Percentiles rank a stretch among this genome's conserved stretches.
Conservation (phyloP, 108 stramenopile genomes). For the Cyclotella kingstonii region DNA sequence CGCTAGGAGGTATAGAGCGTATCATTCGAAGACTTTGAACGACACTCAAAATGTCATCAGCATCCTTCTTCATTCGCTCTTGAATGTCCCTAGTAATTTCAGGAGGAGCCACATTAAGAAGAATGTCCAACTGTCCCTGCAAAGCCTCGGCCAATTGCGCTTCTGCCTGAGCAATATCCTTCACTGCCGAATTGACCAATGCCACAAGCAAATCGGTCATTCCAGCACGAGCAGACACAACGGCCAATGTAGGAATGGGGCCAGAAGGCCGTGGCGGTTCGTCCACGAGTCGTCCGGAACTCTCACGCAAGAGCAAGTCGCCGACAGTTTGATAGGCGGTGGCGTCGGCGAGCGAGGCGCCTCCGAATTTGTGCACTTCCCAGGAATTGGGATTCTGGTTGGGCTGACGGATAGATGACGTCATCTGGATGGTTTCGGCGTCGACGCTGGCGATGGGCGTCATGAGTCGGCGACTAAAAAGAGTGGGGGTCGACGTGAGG, state of each 20-base stretch:
- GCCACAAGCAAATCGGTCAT: conserved; percentile 75
- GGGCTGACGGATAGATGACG: conserved; percentile 18
- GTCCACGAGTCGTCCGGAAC: conserved; percentile 19
- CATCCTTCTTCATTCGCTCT: conserved; percentile 53
- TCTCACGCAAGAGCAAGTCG: conserved; percentile 59
- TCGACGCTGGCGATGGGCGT: neutral
- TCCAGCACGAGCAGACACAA: conserved; percentile 84
- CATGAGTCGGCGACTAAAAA: neutral
- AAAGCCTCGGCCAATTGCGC: conserved; percentile 42
- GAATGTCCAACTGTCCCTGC: conserved; percentile 35
- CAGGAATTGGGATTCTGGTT: conserved; percentile 31
- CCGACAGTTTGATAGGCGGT: conserved; percentile 64
- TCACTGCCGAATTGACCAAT: conserved; percentile 62
- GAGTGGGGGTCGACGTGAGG: neutral
- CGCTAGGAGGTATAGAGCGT: conserved; percentile 64
- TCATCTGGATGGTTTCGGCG: neutral
- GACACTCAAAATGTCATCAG: conserved; percentile 59
- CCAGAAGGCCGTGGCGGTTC: conserved; percentile 14
- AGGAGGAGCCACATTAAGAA: conserved; percentile 52
- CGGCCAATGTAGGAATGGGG: conserved; percentile 73
- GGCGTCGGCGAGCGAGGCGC: conserved; percentile 61
- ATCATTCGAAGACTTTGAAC: conserved; percentile 70
- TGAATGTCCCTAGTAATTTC: conserved; percentile 51
- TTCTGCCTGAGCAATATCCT: conserved; percentile 53
- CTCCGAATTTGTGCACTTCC: conserved; percentile 74